Evolutionary conservation across 1,284 basidiomycete species (phyloP).

Genomic region (Rhizoctonia solani): DNA sequence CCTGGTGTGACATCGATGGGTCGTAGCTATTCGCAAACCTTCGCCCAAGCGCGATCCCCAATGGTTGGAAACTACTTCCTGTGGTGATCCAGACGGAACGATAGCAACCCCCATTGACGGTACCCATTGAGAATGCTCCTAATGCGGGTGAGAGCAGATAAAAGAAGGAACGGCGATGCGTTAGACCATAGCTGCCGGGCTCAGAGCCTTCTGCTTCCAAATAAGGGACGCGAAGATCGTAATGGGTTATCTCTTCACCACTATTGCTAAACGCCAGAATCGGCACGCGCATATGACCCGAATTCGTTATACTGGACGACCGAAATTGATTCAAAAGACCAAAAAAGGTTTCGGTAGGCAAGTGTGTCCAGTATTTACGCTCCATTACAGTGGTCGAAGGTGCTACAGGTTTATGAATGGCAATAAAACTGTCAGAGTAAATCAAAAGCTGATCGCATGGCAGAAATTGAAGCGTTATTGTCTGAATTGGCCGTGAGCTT

Average conservation of each 20-base stretch:
- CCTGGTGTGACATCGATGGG: background rate
- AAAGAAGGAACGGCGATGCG: constrained; percentile 14
- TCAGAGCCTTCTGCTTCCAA: background rate
- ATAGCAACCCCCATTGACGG: constrained; percentile 23
- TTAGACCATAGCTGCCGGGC: background rate
- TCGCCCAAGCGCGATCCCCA: constrained; percentile 24
- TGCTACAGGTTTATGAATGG: constrained; percentile 17
- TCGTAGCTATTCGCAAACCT: background rate
- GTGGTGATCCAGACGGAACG: constrained; percentile 20
- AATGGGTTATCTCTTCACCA: constrained; percentile 15
- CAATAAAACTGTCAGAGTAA: constrained; percentile 20
- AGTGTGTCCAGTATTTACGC: background rate
- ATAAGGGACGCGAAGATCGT: background rate
- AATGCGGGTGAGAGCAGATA: constrained; percentile 11
- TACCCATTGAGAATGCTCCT: constrained; percentile 9
- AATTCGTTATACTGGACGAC: background rate
- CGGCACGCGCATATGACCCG: background rate
- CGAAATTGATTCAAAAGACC: constrained; percentile 17
- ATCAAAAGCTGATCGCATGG: constrained; percentile 16
- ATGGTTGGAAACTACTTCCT: background rate
- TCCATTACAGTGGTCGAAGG: background rate
- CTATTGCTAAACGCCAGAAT: constrained; percentile 3
- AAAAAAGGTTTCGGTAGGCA: constrained; percentile 13
- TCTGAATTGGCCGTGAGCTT: background rate
- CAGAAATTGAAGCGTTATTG: constrained; percentile 21